Percentiles rank a stretch among this genome's conserved stretches.
Conservation (phyloP, 345 rosid species). For the Salix purpurea region DNA sequence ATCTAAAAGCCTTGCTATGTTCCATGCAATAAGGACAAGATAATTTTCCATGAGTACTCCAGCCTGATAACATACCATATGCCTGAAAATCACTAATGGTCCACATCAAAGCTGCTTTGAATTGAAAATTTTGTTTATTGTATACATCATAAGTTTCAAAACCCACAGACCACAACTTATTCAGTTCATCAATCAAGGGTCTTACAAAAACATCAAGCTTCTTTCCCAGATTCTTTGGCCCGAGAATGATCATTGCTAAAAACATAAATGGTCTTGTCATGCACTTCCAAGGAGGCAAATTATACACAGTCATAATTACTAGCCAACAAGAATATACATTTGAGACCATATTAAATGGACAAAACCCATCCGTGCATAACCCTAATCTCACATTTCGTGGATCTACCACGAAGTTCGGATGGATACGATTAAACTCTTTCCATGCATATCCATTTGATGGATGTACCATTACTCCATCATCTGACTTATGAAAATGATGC, state of each 20-base stretch:
- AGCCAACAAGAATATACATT: background rate
- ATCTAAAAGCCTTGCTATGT: background rate
- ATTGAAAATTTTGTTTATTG: background rate
- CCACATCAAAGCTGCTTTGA: background rate
- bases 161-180: background rate
- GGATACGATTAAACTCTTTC: no score
- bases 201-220: background rate
- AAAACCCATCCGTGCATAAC: background rate
- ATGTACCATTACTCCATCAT: no score
- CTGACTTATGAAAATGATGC: no score
- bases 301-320: background rate
- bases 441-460: no score
- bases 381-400: background rate
- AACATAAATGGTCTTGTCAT: background rate
- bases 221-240: background rate
- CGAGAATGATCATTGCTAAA: background rate
- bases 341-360: background rate
- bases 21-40: background rate
- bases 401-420: no score
- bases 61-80: background rate
- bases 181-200: background rate
- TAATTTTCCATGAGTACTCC: background rate
- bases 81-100: background rate
- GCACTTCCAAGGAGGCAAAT: constrained; percentile 1
- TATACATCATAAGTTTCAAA: background rate